These are phyloP conservation scores for Rosa multiflora DNA, from an alignment of 306 rosid genomes.

Conservation along the genomic window DNA sequence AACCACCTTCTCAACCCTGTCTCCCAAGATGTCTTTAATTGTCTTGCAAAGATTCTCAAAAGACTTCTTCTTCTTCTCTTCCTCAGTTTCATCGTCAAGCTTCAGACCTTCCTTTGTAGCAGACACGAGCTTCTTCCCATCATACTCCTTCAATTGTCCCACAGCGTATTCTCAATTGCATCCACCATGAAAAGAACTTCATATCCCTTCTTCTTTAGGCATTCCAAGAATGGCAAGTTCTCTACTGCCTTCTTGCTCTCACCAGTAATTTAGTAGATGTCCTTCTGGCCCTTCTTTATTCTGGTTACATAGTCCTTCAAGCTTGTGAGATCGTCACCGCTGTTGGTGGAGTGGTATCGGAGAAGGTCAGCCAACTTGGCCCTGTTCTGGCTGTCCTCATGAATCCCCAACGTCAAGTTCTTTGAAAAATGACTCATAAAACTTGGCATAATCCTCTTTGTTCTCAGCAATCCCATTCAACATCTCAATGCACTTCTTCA, in stretches of 20 bases:
- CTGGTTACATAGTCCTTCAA: slow-evolving; percentile 68
- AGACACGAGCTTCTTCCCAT: slow-evolving; percentile 67
- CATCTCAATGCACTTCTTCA: slow-evolving; percentile 77
- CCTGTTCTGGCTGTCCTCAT: slow-evolving; percentile 75
- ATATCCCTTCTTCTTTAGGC: slow-evolving; percentile 62
- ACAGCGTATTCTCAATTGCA: slow-evolving; percentile 69
- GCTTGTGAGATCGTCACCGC: slow-evolving; percentile 68
- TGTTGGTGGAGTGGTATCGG: slow-evolving; percentile 62
- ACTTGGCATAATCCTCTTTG: slow-evolving; percentile 61
- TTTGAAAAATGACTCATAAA: slow-evolving; percentile 67
- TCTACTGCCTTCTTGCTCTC: slow-evolving; percentile 74
- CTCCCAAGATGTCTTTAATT: slow-evolving; percentile 60
- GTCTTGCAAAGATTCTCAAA: slow-evolving; percentile 61
- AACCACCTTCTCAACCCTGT: slow-evolving; percentile 63
- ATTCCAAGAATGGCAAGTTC: slow-evolving; percentile 69
- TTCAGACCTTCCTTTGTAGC: slow-evolving; percentile 71
- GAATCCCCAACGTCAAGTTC: slow-evolving; percentile 66
- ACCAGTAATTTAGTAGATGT: slow-evolving; percentile 67
- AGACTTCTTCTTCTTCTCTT: slow-evolving; percentile 65
- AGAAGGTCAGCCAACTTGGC: slow-evolving; percentile 61
- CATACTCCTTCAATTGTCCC: slow-evolving; percentile 66
- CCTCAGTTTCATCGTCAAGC: slow-evolving; percentile 61
- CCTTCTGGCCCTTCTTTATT: slow-evolving; percentile 74
- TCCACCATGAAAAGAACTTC: slow-evolving; percentile 74
- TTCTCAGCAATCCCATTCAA: slow-evolving; percentile 72